Evolutionary conservation across 192 early-diverging fungal genomes (phyloP).

Genomic region (Umbelopsis sp.): DNA sequence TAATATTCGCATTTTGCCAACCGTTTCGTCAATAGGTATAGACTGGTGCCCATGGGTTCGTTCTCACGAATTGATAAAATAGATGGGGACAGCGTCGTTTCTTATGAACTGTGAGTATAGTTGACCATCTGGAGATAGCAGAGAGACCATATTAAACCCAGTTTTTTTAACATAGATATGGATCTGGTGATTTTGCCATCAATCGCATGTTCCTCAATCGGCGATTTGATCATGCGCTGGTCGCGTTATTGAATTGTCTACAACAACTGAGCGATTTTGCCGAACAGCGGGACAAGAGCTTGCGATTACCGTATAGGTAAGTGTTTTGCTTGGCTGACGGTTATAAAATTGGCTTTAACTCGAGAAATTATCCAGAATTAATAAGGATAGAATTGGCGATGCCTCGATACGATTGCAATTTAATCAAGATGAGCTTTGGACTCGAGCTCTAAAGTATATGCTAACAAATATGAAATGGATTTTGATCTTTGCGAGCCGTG

Average conservation of each 20-base stretch:
- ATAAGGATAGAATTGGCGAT: constrained; percentile 88
- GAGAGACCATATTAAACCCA: neutral
- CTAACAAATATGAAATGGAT: constrained; percentile 92
- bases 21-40: constrained; percentile 51
- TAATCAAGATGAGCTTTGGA: constrained; percentile 92
- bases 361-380: constrained; percentile 55
- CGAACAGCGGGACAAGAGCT: constrained; percentile 67
- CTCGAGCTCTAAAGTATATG: constrained; percentile 85
- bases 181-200: constrained; percentile 80
- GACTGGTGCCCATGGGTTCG: constrained; percentile 88
- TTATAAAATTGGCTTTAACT: neutral
- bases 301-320: constrained; percentile 84
- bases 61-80: constrained; percentile 90
- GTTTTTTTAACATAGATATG: constrained; percentile 58
- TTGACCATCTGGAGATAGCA: neutral
- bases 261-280: constrained; percentile 87
- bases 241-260: constrained; percentile 87
- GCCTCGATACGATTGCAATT: constrained; percentile 84
- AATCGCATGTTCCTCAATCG: constrained; percentile 77
- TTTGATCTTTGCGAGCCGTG: constrained; percentile 68
- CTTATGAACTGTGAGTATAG: constrained; percentile 75
- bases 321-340: neutral
- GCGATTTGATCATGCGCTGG: constrained; percentile 87
- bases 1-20: no score
- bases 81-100: constrained; percentile 64